A percentile compares a stretch with the other conserved stretches of the same genome.
These are phyloP conservation scores for Biscogniauxia marginata DNA, from an alignment of 2,329 filamentous ascomycete genomes.

Conservation along the genomic window DNA sequence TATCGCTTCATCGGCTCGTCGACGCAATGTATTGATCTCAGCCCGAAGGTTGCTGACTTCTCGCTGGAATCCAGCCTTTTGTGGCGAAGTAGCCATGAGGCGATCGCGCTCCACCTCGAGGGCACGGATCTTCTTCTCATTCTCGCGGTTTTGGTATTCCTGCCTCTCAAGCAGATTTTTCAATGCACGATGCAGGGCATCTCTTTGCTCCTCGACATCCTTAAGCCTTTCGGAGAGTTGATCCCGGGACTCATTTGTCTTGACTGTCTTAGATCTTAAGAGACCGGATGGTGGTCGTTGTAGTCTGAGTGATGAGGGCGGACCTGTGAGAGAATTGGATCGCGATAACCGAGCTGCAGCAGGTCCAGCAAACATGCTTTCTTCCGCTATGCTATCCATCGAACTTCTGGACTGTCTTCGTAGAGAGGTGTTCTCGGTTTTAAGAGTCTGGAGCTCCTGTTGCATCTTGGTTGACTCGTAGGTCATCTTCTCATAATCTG, in stretches of 20 bases:
- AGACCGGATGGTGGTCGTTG: conserved; percentile 42
- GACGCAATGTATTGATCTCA: conserved; percentile 81
- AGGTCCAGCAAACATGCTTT: conserved; percentile 27
- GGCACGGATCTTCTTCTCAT: conserved; percentile 73
- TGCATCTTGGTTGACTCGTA: conserved; percentile 85
- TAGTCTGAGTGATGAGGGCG: conserved; percentile 50
- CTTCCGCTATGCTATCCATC: conserved; percentile 37
- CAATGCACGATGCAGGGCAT: conserved; percentile 84
- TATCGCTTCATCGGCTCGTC: conserved; percentile 87
- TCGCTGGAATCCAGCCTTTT: conserved; percentile 75
- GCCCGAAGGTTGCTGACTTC: conserved; percentile 78
- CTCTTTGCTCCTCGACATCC: conserved; percentile 89
- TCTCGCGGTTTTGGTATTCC: conserved; percentile 78
- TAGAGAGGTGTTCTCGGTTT: conserved; percentile 63
- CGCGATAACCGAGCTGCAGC: conserved; percentile 37
- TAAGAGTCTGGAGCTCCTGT: conserved; percentile 75
- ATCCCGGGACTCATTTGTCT: conserved; percentile 63
- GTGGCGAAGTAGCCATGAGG: conserved; percentile 66
- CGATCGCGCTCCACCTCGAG: conserved; percentile 78
- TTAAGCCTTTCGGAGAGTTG: conserved; percentile 77
- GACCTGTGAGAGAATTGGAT: conserved; percentile 38
- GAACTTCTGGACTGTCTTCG: conserved; percentile 31
- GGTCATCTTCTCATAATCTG: conserved; percentile 68
- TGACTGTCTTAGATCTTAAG: conserved; percentile 59
- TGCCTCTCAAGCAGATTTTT: conserved; percentile 84